Percentiles rank a stretch among this genome's conserved stretches.
These are phyloP conservation scores for Scedosporium aurantiacum DNA, from an alignment of 2,329 filamentous ascomycete species.

Conservation along the genomic window DNA sequence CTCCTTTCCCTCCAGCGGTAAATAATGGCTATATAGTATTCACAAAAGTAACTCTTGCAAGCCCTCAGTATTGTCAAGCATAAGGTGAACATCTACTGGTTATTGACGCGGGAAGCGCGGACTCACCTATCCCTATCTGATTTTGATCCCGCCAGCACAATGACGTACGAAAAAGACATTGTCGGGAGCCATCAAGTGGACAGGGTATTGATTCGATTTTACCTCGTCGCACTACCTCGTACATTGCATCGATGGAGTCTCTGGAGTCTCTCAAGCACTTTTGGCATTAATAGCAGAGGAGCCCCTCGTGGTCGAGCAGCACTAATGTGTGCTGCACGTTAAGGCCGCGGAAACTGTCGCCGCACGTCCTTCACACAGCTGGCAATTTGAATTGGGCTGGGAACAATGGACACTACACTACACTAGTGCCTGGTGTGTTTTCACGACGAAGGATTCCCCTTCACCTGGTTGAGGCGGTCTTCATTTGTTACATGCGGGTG, in stretches of 20 bases:
- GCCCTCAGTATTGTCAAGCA: too few relatives aligned
- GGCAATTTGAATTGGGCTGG: too few relatives aligned
- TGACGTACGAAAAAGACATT: not conserved
- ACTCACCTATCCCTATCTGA: not conserved
- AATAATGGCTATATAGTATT: too few relatives aligned
- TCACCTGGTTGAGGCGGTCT: not conserved
- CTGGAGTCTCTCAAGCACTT: not conserved
- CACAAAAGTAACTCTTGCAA: too few relatives aligned
- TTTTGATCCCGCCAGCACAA: not conserved
- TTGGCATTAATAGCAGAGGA: not conserved
- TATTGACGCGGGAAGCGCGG: too few relatives aligned
- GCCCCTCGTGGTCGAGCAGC: not conserved
- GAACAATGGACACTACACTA: not conserved
- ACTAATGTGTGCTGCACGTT: not conserved
- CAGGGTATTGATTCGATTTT: not conserved
- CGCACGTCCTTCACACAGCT: too few relatives aligned
- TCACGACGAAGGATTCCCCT: too few relatives aligned
- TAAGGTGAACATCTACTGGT: too few relatives aligned
- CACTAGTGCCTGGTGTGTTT: not conserved
- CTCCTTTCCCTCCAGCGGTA: too few relatives aligned
- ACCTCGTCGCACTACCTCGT: too few relatives aligned
- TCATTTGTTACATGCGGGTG: not conserved
- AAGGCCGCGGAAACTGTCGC: too few relatives aligned
- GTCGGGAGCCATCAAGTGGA: not conserved
- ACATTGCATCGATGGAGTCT: not conserved